Evolutionary conservation across 805 yeast genomes (phyloP), one percentile per base, ranked within the genome.

Genomic region (Nakazawaea wickerhamii): DNA sequence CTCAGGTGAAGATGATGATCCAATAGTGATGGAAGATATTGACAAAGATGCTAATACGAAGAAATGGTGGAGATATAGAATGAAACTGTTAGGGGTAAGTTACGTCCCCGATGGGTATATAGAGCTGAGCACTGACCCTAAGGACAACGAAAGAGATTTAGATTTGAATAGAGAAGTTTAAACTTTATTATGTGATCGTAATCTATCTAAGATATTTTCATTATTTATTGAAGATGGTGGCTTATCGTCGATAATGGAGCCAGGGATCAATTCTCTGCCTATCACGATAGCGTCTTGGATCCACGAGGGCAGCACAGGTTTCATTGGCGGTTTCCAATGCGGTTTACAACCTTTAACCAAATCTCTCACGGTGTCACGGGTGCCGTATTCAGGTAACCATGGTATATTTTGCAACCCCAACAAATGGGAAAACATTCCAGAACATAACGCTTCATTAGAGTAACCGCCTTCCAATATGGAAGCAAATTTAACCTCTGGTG

Each of bases 401-500:
- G 57, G 58, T 40, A 67, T 64, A 41, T 65, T 64, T 39, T 80
- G 82, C 40, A 86, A 57, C 0, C 95, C 95, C 30, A 82, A 75
- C 42, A 86, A 61, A 57, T 86, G 95, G 4, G 93, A 75, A 55
- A 84, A 83, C 0, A 83, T 79, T 10, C 95, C 95, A 1, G 93
- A 82, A 1, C 81, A 61, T 14, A 86, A 67, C 0, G 95, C 95
- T 3, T 84, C 83, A 53, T 85, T 89, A 0, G 93, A 81, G 56
- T 86, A 86, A 1, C 95, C 95, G 20, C 95, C 95, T 62, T 86
- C 95, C 49, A 86, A 61, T 18, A 86, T 59, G 1, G 95, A 84
- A 0, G 86, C 50, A 0, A 85, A 64, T 45, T 75, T 76, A 9
- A 90, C 84, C 9, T 70, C 60, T 5, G 81, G 63, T 52, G 75